Conservation (phyloP, 2,329 filamentous ascomycete species). For the Neophaeococcomyces mojaviensis region DNA sequence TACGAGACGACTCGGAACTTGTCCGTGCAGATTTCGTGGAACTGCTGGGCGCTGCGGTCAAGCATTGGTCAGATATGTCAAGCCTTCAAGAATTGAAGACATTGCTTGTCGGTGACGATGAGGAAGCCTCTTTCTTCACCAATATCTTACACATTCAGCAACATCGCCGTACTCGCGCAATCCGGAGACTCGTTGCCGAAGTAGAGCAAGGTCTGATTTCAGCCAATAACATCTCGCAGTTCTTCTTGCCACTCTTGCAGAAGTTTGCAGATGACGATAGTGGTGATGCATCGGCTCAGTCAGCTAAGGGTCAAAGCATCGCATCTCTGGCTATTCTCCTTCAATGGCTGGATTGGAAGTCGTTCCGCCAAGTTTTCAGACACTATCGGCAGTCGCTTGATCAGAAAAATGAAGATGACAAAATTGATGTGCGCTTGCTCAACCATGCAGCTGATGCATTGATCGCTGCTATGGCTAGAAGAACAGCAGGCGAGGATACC, state of each 20-base stretch:
- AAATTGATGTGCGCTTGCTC: constrained; percentile 74
- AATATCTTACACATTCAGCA: constrained; percentile 88
- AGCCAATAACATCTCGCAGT: constrained; percentile 71
- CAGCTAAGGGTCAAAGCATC: constrained; percentile 79
- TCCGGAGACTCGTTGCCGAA: constrained; percentile 66
- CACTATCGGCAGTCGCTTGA: constrained; percentile 81
- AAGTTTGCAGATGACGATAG: constrained; percentile 84
- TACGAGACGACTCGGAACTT: constrained; percentile 71
- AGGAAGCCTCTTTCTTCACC: constrained; percentile 81
- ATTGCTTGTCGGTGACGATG: constrained; percentile 64
- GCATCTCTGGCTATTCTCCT: constrained; percentile 68
- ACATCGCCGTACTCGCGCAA: constrained; percentile 73
- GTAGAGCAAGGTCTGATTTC: constrained; percentile 58
- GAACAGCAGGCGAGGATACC: constrained; percentile 18
- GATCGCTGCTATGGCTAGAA: constrained; percentile 43
- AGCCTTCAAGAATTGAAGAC: constrained; percentile 66
- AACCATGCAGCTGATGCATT: constrained; percentile 75
- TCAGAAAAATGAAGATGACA: constrained; percentile 49
- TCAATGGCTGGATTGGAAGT: constrained; percentile 75
- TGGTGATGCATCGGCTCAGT: constrained; percentile 70
- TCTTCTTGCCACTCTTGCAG: constrained; percentile 86
- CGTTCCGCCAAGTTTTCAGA: constrained; percentile 77
- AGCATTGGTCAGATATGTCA: constrained; percentile 60
- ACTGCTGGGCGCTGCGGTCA: constrained; percentile 71
- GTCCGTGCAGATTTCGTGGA: constrained; percentile 75